Evolutionary conservation across 1,139 yeast genomes (phyloP).

Genomic region (Kurtzmaniella quercitrusa): DNA sequence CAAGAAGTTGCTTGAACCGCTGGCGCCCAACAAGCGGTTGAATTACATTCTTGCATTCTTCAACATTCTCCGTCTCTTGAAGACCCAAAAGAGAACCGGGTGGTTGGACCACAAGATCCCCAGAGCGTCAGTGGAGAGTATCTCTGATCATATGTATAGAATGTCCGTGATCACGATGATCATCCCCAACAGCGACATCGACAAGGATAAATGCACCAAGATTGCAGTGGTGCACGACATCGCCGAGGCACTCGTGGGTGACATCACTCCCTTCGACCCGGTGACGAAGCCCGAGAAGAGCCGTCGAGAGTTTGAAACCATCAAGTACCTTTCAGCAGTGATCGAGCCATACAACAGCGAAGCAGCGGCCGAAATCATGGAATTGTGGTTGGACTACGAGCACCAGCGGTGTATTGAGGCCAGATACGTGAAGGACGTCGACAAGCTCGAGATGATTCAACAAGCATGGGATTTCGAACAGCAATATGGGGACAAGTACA

Average conservation of each 20-base stretch:
- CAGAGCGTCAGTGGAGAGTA: constrained; percentile 54
- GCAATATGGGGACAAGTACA: constrained; percentile 49
- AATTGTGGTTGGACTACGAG: constrained; percentile 89
- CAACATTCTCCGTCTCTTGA: constrained; percentile 70
- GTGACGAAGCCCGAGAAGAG: constrained; percentile 71
- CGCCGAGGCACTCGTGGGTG: constrained; percentile 93
- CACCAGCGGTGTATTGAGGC: constrained; percentile 80
- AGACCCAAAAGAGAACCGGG: constrained; percentile 85
- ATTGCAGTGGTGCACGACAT: constrained; percentile 91
- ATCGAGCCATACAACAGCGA: constrained; percentile 58
- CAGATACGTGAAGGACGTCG: constrained; percentile 86
- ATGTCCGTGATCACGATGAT: constrained; percentile 85
- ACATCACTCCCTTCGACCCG: constrained; percentile 82
- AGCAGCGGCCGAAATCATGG: constrained; percentile 65
- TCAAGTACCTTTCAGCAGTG: constrained; percentile 58
- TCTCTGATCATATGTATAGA: constrained; percentile 95
- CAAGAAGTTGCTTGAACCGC: constrained; percentile 33
- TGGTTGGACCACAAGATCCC: constrained; percentile 80
- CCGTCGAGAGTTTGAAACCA: constrained; percentile 72
- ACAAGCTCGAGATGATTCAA: constrained; percentile 85
- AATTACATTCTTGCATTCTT: constrained; percentile 67
- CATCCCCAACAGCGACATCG: constrained; percentile 41
- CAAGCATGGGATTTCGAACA: constrained; percentile 91
- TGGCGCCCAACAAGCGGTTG: constrained; percentile 16
- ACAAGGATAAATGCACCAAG: constrained; percentile 62